phyloP scores from a whole-genome alignment of 2,329 filamentous ascomycete genomes.

The Fusarium sp. region DNA sequence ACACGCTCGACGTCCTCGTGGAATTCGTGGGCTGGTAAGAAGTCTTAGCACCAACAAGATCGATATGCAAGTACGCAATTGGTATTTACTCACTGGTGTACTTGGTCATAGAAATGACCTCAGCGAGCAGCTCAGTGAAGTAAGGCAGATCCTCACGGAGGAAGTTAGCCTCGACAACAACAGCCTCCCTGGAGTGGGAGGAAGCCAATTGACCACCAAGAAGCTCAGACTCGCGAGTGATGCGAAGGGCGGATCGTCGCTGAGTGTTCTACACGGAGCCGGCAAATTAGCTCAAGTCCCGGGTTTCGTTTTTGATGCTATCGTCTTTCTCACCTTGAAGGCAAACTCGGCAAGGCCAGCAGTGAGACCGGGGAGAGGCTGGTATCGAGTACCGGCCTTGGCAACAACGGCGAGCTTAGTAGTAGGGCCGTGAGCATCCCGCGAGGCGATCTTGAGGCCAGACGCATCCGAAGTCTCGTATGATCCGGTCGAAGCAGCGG shows the following conservation, averaged over 20 bases:
- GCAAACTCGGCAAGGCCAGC: conserved; percentile 94
- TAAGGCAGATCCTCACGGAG: conserved; percentile 95
- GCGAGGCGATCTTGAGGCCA: conserved; percentile 91
- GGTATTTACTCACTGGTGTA: conserved; percentile 72
- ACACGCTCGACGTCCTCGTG: conserved; percentile 85
- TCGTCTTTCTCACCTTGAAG: conserved; percentile 77
- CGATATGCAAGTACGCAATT: conserved; percentile 7
- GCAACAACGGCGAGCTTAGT: conserved; percentile 91
- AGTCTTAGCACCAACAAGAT: conserved; percentile 24
- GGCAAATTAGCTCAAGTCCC: conserved; percentile 60
- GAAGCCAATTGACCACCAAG: conserved; percentile 89
- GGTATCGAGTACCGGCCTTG: conserved; percentile 93
- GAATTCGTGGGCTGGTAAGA: conserved; percentile 80
- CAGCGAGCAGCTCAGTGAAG: conserved; percentile 94
- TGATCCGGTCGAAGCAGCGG: conserved; percentile 75
- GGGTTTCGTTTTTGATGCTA: conserved; percentile 15
- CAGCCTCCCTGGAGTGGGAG: conserved; percentile 91
- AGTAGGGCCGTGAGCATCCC: conserved; percentile 88
- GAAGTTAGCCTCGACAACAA: conserved; percentile 94
- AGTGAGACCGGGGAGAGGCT: conserved; percentile 88
- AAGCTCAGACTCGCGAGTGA: conserved; percentile 94
- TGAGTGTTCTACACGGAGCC: conserved; percentile 75
- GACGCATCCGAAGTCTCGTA: conserved; percentile 88
- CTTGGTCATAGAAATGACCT: conserved; percentile 89
- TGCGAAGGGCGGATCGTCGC: conserved; percentile 89